Evolutionary conservation across 108 stramenopile genomes (phyloP).

Genomic region (Nannochloropsis oceanica): DNA sequence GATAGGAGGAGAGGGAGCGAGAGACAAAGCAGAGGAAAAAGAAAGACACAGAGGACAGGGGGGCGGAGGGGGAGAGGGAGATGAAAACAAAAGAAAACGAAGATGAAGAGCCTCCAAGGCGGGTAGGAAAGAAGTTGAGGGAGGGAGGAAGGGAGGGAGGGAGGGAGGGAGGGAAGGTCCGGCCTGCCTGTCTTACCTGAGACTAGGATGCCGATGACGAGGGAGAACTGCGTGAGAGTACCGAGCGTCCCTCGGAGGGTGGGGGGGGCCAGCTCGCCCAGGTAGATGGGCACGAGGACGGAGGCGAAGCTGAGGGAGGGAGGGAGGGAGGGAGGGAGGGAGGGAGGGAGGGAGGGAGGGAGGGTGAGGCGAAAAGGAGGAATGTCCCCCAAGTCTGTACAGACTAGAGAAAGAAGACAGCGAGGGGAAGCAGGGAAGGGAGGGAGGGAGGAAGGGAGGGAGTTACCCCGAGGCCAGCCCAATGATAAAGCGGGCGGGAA

Average conservation of each 20-base stretch:
- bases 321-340: neutral
- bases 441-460: neutral
- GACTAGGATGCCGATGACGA: slow-evolving; percentile 74
- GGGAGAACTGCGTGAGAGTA: slow-evolving; percentile 84
- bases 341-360: neutral
- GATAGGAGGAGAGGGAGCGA: too few species aligned
- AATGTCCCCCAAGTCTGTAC: too few species aligned
- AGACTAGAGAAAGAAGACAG: too few species aligned
- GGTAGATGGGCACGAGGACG: slow-evolving; percentile 83
- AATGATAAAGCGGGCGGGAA: slow-evolving; percentile 62
- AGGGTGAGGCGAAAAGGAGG: neutral
- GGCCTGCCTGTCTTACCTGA: neutral
- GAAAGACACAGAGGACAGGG: too few species aligned
- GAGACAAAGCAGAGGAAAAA: too few species aligned
- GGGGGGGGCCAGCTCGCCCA: slow-evolving; percentile 81
- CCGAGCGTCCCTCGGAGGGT: slow-evolving; percentile 82
- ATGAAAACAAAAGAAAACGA: too few species aligned
- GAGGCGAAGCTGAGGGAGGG: slow-evolving; percentile 43
- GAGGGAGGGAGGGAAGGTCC: neutral
- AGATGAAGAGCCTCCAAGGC: too few species aligned
- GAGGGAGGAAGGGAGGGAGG: neutral
- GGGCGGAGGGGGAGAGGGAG: too few species aligned
- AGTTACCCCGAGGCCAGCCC: slow-evolving; percentile 67
- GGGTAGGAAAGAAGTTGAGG: neutral
- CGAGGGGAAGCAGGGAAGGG: too few species aligned